A percentile compares a stretch with the other conserved stretches of the same genome.
These are phyloP conservation scores for Leishmania lainsoni DNA, from an alignment of 208 protist species.

Conservation along the genomic window DNA sequence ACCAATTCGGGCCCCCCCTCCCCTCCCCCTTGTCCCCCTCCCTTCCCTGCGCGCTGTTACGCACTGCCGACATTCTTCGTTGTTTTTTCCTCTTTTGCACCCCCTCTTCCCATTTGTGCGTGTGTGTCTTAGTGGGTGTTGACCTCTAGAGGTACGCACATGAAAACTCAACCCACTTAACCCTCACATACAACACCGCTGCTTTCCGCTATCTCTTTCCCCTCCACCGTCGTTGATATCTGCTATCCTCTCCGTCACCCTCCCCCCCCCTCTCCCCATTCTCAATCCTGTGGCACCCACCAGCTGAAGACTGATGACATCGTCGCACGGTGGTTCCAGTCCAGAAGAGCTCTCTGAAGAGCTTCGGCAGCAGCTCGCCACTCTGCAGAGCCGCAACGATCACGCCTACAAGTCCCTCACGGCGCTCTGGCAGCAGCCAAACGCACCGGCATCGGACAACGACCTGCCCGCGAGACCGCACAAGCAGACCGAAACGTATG, in stretches of 20 bases:
- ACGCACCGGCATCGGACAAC: background rate
- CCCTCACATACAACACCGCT: background rate
- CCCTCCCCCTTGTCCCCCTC: background rate
- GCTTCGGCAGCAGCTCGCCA: conserved; percentile 18
- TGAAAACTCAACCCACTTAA: background rate
- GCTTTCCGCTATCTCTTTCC: background rate
- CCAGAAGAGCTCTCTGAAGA: conserved; percentile 4
- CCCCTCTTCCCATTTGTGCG: background rate
- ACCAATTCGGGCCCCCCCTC: background rate
- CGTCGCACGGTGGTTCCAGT: background rate
- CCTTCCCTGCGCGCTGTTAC: background rate
- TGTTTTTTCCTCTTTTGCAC: background rate
- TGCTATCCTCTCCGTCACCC: background rate
- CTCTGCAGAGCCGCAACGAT: conserved; percentile 11
- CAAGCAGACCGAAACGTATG: background rate
- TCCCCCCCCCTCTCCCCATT: background rate
- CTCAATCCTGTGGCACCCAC: background rate
- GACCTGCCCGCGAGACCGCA: no score
- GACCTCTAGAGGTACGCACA: background rate
- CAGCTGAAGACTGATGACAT: background rate
- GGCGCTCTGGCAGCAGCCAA: background rate
- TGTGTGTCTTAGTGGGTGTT: background rate
- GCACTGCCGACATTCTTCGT: no score
- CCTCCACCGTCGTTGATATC: background rate
- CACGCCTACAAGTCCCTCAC: conserved; percentile 13